These are phyloP conservation scores for Colletotrichum ledebouriae DNA, from an alignment of 2,329 filamentous ascomycete genomes.

Conservation along the genomic window DNA sequence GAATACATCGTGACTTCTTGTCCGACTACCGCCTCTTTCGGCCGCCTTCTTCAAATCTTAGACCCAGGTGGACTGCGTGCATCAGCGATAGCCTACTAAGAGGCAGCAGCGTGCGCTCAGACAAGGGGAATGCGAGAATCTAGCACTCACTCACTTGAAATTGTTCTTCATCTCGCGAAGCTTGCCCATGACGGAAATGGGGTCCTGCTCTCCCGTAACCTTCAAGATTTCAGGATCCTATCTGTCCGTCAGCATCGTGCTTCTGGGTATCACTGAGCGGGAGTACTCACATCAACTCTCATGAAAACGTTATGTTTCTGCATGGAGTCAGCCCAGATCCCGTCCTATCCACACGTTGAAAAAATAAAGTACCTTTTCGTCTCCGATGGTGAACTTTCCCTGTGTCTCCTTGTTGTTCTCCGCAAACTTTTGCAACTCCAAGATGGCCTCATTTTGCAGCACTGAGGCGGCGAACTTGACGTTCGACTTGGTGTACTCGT, in stretches of 20 bases:
- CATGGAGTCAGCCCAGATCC: constrained; percentile 34
- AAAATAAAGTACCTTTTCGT: constrained; percentile 81
- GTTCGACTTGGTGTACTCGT: constrained; percentile 98
- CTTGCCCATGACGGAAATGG: constrained; percentile 86
- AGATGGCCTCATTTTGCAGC: constrained; percentile 79
- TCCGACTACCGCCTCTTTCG: neutral
- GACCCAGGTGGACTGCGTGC: constrained; percentile 48
- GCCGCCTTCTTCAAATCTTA: constrained; percentile 48
- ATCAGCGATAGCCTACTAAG: neutral
- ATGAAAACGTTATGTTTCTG: constrained; percentile 97
- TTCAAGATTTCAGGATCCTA: constrained; percentile 88
- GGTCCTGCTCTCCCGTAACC: constrained; percentile 83
- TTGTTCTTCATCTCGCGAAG: constrained; percentile 93
- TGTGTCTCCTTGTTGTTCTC: constrained; percentile 88
- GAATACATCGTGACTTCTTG: too few species aligned
- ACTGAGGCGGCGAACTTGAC: constrained; percentile 89
- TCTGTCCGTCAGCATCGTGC: constrained; percentile 35
- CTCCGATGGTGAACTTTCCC: constrained; percentile 95
- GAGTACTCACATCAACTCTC: constrained; percentile 77
- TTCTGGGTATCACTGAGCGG: too few species aligned
- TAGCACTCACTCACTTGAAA: constrained; percentile 68
- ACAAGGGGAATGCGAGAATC: neutral
- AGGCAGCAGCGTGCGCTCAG: neutral
- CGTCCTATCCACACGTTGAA: too few species aligned
- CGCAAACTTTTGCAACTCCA: constrained; percentile 82